Percentiles rank a stretch among this genome's conserved stretches.
phyloP scores from a whole-genome alignment of 2,329 filamentous ascomycete genomes.

The Colletotrichum plurivorum region DNA sequence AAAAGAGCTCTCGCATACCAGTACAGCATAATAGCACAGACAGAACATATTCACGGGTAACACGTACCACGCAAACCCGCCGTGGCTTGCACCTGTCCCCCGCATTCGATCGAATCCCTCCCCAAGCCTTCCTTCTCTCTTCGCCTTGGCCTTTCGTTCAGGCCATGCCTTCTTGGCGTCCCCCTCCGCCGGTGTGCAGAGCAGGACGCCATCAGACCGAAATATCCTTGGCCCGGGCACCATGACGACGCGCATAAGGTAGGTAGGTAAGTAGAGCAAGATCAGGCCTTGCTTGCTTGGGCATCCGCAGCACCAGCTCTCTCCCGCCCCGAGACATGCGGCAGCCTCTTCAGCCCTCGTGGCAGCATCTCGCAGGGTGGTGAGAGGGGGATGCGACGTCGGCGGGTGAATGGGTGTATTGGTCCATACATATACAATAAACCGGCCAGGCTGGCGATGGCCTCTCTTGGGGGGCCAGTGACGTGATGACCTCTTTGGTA shows the following conservation, averaged over 20 bases:
- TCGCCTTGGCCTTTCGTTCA: background rate
- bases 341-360: conserved; percentile 39
- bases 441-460: too few species aligned
- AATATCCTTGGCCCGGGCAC: background rate
- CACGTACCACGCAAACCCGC: too few species aligned
- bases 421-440: background rate
- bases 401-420: background rate
- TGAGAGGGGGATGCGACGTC: conserved; percentile 13
- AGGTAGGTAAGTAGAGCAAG: background rate
- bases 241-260: background rate
- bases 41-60: too few species aligned
- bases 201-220: background rate
- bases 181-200: too few species aligned
- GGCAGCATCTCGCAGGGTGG: conserved; percentile 28
- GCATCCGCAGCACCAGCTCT: background rate
- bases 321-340: conserved; percentile 31
- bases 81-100: background rate
- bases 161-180: conserved; percentile 10
- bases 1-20: too few species aligned
- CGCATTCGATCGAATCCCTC: background rate
- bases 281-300: background rate
- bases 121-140: background rate
- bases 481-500: too few species aligned
- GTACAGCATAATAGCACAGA: too few species aligned
- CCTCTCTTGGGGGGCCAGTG: too few species aligned